Evolutionary conservation across 768 basidiomycete genomes (phyloP).

Genomic region (Tricholoma flavovirens): DNA sequence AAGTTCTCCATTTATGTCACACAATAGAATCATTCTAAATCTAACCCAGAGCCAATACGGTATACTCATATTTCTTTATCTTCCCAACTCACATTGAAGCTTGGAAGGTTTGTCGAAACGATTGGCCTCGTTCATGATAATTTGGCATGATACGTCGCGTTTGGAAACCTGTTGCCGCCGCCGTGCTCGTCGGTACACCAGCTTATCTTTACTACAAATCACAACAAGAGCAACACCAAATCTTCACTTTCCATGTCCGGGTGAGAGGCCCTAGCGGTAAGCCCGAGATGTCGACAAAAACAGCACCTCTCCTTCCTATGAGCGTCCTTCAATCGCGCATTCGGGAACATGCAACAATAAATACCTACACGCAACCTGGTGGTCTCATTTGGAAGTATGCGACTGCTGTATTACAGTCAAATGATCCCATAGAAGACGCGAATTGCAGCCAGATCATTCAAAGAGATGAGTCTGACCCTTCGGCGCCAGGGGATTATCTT

Average conservation of each 20-base stretch:
- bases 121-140: background rate
- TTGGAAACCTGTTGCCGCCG: slow-evolving; percentile 64
- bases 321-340: slow-evolving; percentile 53
- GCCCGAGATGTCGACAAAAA: slow-evolving; percentile 43
- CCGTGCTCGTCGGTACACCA: slow-evolving; percentile 50
- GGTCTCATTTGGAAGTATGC: slow-evolving; percentile 69
- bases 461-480: slow-evolving; percentile 54
- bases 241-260: slow-evolving; percentile 57
- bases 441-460: slow-evolving; percentile 64
- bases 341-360: slow-evolving; percentile 42
- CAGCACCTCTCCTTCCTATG: slow-evolving; percentile 52
- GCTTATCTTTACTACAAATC: slow-evolving; percentile 54
- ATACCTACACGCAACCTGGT: slow-evolving; percentile 42
- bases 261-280: slow-evolving; percentile 56
- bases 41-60: background rate
- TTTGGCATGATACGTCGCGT: slow-evolving; percentile 53
- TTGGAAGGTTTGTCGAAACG: background rate
- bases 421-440: slow-evolving; percentile 91
- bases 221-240: slow-evolving; percentile 34
- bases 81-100: background rate
- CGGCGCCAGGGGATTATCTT: slow-evolving; percentile 63
- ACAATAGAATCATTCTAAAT: background rate
- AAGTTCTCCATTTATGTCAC: too few relatives aligned
- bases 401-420: slow-evolving; percentile 77
- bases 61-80: background rate